Evolutionary conservation across 1,284 basidiomycete species (phyloP), one percentile per base, ranked within the genome.

Genomic region (Puccinia hordei): DNA sequence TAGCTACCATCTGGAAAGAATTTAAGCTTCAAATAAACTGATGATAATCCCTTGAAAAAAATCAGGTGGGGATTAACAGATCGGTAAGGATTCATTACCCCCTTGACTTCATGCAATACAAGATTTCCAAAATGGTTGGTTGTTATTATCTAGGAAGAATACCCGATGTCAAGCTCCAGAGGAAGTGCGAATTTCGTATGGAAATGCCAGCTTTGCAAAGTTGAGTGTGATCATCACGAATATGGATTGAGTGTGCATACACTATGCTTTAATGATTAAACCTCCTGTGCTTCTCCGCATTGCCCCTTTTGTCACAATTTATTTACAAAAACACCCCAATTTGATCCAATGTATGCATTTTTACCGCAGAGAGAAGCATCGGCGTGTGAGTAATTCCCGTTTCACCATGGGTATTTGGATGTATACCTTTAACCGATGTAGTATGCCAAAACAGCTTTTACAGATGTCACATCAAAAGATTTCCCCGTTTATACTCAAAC

Each of bases 141-240:
- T 33, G 2, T 13, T 30, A 57, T 17, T 72, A 44, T 30, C 13
- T 35, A 79, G 77, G 51, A 57, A 46, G 68, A 79, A 44, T 55
- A 55, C n/a, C 53, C 66, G n/a, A 53, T 79, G 10, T 61, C 77
- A 71, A 68, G 77, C 8, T 71, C 68, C 57, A 68, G 57, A 15
- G 77, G 77, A 33, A 71, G 30, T 30, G 68, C 77, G 17, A 79
- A 79, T 33, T 69, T 79, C 30, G 77, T 79, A 1, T 79, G 66
- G 55, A 71, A 72, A 61, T 79, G 77, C 35, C 68, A 71, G 51
- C 57, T 79, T 30, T 79, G 77, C 49, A 24, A 68, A 53, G 77
- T 72, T 46, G 46, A 57, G 44, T 46, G 38, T 6, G 38, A 41
- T 41, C 38, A 41, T 12, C 6, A 41, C 38, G 38, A 41, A 41